Evolutionary conservation across 192 early-diverging fungal species (phyloP), one percentile per base, ranked within the genome.

Genomic region (Fimicolochytrium jonesii): DNA sequence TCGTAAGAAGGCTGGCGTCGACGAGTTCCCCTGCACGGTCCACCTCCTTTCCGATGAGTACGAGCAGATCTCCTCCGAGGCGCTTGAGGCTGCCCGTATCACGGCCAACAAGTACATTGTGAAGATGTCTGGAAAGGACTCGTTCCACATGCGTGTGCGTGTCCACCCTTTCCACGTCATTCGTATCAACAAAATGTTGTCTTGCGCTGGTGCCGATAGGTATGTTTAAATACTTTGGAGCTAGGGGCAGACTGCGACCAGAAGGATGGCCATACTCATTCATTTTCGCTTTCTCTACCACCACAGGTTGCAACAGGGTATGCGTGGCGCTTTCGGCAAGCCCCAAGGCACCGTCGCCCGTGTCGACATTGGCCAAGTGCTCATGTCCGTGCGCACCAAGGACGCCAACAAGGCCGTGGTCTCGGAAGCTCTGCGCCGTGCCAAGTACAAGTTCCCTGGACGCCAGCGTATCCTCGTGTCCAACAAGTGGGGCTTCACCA

Each of bases 401-500:
- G 94, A 98, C 72, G 49, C 57, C 73, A 94, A 94, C 87, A 91
- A 91, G 81, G 89, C 91, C 36, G 78, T 87, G 62, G 92, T 97
- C 57, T 89, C 92, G 64, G 94, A 97, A 77, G 86, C 90, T 37
- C 83, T 94, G 61, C 87, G 92, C 67, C 91, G 92, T 56, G 86
- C 86, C 84, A 93, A 96, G 89, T 97, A 95, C 90, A 97, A 96
- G 88, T 97, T 97, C 85, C 90, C 94, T 37, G 94, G 96, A 74
- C 90, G 90, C 64, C 96, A 97, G 77, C 96, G 94, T 86, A 95
- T 99, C 71, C 88, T 99, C 70, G 77, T 98, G 64, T 98, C 96
- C 74, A 96, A 97, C 86, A 97, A 97, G 80, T 97, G 96, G 96
- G 96, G 96, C 62, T 97, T 99, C 86, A 98, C 96, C 81, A 96